Evolutionary conservation across 805 yeast genomes (phyloP).

Genomic region (Sugiyamaella americana): DNA sequence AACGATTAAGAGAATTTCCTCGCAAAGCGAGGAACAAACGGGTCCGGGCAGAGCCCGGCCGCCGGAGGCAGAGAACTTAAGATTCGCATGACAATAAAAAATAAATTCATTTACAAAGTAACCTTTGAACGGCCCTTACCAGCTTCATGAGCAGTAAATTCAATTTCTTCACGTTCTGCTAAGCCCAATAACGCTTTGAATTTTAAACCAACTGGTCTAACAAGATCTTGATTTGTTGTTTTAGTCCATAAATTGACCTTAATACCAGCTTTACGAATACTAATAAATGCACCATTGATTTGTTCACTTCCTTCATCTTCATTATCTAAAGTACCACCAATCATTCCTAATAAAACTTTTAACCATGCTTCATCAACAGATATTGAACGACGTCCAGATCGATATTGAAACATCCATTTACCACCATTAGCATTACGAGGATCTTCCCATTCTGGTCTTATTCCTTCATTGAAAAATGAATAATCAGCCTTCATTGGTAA

Average conservation of each 20-base stretch:
- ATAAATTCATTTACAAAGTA: conserved; percentile 10
- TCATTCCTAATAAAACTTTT: conserved; percentile 60
- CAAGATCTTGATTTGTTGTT: conserved; percentile 53
- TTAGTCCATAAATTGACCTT: conserved; percentile 93
- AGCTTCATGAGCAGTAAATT: conserved; percentile 62
- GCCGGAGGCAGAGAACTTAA: too few relatives aligned
- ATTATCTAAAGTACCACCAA: conserved; percentile 91
- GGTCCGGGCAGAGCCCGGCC: too few relatives aligned
- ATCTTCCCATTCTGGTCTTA: conserved; percentile 99
- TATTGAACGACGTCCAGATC: conserved; percentile 8
- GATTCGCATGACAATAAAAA: not conserved
- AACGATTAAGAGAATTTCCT: too few relatives aligned
- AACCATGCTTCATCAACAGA: conserved; percentile 90
- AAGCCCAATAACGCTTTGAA: conserved; percentile 81
- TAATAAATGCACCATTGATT: conserved; percentile 90
- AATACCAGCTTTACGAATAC: conserved; percentile 73
- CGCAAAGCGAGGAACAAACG: too few relatives aligned
- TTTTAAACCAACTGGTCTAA: conserved; percentile 75
- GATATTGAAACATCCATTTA: conserved; percentile 71
- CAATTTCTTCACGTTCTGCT: conserved; percentile 67
- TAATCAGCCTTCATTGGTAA: conserved; percentile 90
- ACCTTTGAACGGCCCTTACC: conserved; percentile 27
- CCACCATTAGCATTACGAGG: conserved; percentile 83
- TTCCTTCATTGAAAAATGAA: conserved; percentile 88
- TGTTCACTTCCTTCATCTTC: conserved; percentile 74